Evolutionary conservation across 305 asterid genomes (phyloP).

Genomic region (Stenogyne calaminthoides): DNA sequence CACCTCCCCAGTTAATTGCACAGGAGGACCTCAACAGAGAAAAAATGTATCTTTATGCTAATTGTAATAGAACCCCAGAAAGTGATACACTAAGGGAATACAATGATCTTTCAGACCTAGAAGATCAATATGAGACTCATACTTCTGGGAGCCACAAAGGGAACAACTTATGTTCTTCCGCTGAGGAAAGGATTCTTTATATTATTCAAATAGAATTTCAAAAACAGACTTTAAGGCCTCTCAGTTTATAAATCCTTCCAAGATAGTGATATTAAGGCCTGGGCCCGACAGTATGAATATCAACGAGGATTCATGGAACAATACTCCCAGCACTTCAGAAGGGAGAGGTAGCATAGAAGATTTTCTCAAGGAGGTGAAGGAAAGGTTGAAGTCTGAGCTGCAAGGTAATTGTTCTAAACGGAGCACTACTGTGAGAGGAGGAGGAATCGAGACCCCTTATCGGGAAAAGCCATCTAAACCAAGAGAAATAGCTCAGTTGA

Average conservation of each 20-base stretch:
- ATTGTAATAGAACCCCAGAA: conserved; percentile 40
- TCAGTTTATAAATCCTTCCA: conserved; percentile 45
- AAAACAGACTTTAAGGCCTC: conserved; percentile 40
- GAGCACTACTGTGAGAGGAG: conserved; percentile 70
- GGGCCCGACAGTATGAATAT: conserved; percentile 59
- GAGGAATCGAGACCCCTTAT: conserved; percentile 87
- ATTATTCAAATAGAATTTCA: conserved; percentile 37
- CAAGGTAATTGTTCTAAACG: conserved; percentile 66
- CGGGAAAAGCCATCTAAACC: conserved; percentile 80
- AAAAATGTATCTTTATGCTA: conserved; percentile 60
- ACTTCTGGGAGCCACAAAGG: conserved; percentile 32
- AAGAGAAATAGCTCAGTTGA: conserved; percentile 71
- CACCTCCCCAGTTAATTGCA: conserved; percentile 70
- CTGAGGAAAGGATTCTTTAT: conserved; percentile 39
- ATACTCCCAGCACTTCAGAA: conserved; percentile 76
- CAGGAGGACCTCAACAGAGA: conserved; percentile 82
- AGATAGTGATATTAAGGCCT: conserved; percentile 88
- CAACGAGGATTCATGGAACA: conserved; percentile 65
- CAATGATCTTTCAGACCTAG: conserved; percentile 26
- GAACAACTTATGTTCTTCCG: conserved; percentile 32
- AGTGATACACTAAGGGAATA: conserved; percentile 37
- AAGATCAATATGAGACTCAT: conserved; percentile 38
- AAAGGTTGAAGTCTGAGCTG: conserved; percentile 75
- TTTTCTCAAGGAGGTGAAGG: conserved; percentile 93
- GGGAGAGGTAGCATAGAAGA: conserved; percentile 71